Percentiles rank a stretch among this genome's conserved stretches.
Conservation (phyloP, 2,329 filamentous ascomycete species). For the Stagonosporopsis cucurbitacearum region DNA sequence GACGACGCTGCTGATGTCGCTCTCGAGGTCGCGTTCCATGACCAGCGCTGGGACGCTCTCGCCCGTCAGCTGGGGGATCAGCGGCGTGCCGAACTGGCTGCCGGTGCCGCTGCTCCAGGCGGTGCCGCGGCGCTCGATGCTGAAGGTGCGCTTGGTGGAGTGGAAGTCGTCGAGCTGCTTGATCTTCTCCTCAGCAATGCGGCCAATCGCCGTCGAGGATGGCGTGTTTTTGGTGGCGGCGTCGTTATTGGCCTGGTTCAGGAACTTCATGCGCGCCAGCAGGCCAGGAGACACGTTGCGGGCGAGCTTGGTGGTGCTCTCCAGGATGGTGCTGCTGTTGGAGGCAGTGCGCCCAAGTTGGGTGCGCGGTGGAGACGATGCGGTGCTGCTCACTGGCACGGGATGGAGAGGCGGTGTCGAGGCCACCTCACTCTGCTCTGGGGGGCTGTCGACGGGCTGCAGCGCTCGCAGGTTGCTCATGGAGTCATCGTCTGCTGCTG, state of each 20-base stretch:
- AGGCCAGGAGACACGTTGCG: constrained; percentile 53
- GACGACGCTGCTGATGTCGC: constrained; percentile 56
- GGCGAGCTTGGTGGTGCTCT: constrained; percentile 42
- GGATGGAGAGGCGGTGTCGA: constrained; percentile 15
- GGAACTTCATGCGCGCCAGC: constrained; percentile 53
- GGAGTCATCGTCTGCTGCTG: constrained; percentile 31
- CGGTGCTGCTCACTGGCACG: constrained; percentile 30
- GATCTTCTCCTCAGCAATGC: constrained; percentile 73
- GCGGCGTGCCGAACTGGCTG: constrained; percentile 36
- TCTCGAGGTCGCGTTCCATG: constrained; percentile 52
- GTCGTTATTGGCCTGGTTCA: constrained; percentile 48
- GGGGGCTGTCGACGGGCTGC: constrained; percentile 30
- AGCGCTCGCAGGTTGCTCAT: constrained; percentile 33
- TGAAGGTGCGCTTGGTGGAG: constrained; percentile 57
- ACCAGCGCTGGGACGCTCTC: constrained; percentile 47
- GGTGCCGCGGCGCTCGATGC: constrained; percentile 70
- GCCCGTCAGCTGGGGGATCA: constrained; percentile 45
- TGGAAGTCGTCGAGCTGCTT: constrained; percentile 72
- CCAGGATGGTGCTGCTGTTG: constrained; percentile 19
- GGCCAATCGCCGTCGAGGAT: constrained; percentile 58
- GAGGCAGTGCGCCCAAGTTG: constrained; percentile 20
- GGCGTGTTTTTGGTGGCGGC: constrained; percentile 43
- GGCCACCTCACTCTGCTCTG: constrained; percentile 25
- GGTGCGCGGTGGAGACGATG: constrained; percentile 23
- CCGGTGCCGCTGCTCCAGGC: constrained; percentile 71